Evolutionary conservation across 2,329 filamentous ascomycete genomes (phyloP), one percentile per base, ranked within the genome.

Genomic region (Hymenoscyphus linearis): DNA sequence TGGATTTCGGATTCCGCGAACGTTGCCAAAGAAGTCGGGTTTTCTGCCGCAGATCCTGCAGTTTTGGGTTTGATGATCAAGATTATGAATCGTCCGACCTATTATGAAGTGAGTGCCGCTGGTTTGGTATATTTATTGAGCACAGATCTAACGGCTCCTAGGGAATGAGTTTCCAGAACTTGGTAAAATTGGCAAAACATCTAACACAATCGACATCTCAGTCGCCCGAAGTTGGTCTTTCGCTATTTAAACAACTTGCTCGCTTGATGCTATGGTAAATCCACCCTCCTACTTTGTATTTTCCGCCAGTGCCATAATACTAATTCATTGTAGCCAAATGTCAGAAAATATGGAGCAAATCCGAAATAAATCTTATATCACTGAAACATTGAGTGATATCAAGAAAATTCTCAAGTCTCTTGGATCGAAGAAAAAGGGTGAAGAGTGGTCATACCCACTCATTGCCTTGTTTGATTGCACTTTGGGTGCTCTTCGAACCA

Each of bases 41-140:
- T 14, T 2, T 50, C 44, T 10, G 56, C 62, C 35, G 47, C 69
- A n/a, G 60, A 70, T 58, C 61, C 67, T 34, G 60, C 64, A 40
- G 66, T 80, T 4, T 70, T 84, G 6, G 75, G 76, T 22, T 66
- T 85, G 55, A 76, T 78, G 64, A 70, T 76, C 2, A 83, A 80
- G 66, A 70, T 83, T 26, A 81, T 83, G 77, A 69, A 72, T 4
- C 75, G 76, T n/a, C 76, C 81, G 0, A 82, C 80, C 0, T 82
- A 82, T 60, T 81, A 83, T 65, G 73, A 80, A 50, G 73, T 74
- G 67, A 58, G 68, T 55, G 3, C 14, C 31, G 31, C 31, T 9
- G 27, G n/a, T 31, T 13, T 44, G 37, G 50, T 40, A 14, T 34
- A 7, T 53, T n/a, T 2, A 47, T 16, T 36, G 26, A 35, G 44